Evolutionary conservation across 2,329 filamentous ascomycete genomes (phyloP).

Genomic region (Penicillium sp.): DNA sequence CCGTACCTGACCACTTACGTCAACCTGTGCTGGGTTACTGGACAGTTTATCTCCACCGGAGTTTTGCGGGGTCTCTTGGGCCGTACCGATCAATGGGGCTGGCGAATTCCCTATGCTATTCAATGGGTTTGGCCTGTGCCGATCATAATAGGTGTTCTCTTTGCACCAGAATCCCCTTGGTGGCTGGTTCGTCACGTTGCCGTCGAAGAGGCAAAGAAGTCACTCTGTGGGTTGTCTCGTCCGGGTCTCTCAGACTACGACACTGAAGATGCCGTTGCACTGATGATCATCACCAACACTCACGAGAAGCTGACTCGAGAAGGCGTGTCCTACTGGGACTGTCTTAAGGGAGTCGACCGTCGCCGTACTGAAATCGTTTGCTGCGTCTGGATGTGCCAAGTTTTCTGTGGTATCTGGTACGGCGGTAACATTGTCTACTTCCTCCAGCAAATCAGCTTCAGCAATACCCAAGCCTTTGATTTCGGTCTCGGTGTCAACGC

Average conservation of each 20-base stretch:
- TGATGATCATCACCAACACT: slow-evolving; percentile 88
- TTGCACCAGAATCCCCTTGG: slow-evolving; percentile 53
- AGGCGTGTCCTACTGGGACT: slow-evolving; percentile 75
- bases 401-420: slow-evolving; percentile 62
- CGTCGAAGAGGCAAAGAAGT: slow-evolving; percentile 46
- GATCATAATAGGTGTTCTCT: slow-evolving; percentile 46
- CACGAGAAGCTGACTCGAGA: slow-evolving; percentile 72
- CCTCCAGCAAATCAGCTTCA: slow-evolving; percentile 54
- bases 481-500: slow-evolving; percentile 60
- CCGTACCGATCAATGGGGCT: slow-evolving; percentile 45
- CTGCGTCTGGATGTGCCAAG: slow-evolving; percentile 65
- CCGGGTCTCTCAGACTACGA: slow-evolving; percentile 63
- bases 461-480: slow-evolving; percentile 50
- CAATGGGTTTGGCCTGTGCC: slow-evolving; percentile 57
- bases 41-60: slow-evolving; percentile 46
- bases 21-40: slow-evolving; percentile 49
- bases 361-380: slow-evolving; percentile 73
- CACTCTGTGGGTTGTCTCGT: slow-evolving; percentile 50
- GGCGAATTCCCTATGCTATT: slow-evolving; percentile 52
- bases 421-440: slow-evolving; percentile 65
- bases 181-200: slow-evolving; percentile 51
- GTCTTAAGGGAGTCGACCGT: slow-evolving; percentile 75
- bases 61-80: neutral
- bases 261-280: slow-evolving; percentile 78
- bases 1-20: slow-evolving; percentile 48